Conservation (phyloP, 306 rosid species). For the Lathyrus tuberosus region DNA sequence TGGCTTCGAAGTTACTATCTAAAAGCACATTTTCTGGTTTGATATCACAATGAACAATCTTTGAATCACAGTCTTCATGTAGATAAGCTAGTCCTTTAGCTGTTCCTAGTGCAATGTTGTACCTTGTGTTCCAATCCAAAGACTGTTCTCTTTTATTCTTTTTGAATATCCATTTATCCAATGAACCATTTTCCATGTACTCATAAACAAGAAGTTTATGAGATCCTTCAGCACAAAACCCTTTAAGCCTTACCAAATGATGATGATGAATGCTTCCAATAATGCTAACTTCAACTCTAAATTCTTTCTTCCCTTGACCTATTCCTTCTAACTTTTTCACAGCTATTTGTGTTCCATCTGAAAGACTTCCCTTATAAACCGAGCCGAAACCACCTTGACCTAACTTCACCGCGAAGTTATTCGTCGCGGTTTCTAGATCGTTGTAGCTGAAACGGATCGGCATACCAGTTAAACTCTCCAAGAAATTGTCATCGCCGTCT, state of each 20-base stretch:
- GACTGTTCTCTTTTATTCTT: slow-evolving; percentile 48
- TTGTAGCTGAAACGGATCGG: slow-evolving; percentile 72
- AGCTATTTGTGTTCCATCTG: slow-evolving; percentile 76
- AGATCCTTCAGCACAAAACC: slow-evolving; percentile 83
- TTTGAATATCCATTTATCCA: slow-evolving; percentile 84
- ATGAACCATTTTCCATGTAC: slow-evolving; percentile 82
- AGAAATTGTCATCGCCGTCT: slow-evolving; percentile 84
- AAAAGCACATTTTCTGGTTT: slow-evolving; percentile 95
- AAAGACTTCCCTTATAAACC: slow-evolving; percentile 73
- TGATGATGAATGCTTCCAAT: slow-evolving; percentile 92
- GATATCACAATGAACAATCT: slow-evolving; percentile 91
- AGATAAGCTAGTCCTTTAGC: slow-evolving; percentile 91
- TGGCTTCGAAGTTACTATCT: slow-evolving; percentile 65
- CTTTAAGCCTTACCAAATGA: slow-evolving; percentile 78
- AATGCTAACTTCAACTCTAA: slow-evolving; percentile 90
- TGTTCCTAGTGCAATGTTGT: slow-evolving; percentile 78
- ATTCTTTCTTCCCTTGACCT: slow-evolving; percentile 94
- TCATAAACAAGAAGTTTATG: slow-evolving; percentile 85
- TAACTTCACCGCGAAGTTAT: slow-evolving; percentile 72
- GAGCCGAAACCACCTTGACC: slow-evolving; percentile 93
- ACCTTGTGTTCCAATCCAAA: slow-evolving; percentile 80
- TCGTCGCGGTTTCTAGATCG: slow-evolving; percentile 74
- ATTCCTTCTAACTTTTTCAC: slow-evolving; percentile 87
- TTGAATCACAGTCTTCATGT: slow-evolving; percentile 87
- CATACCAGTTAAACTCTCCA: slow-evolving; percentile 70